Evolutionary conservation across 1,284 basidiomycete species (phyloP), one percentile per base, ranked within the genome.

Genomic region (Cutaneotrichosporon dermatis): DNA sequence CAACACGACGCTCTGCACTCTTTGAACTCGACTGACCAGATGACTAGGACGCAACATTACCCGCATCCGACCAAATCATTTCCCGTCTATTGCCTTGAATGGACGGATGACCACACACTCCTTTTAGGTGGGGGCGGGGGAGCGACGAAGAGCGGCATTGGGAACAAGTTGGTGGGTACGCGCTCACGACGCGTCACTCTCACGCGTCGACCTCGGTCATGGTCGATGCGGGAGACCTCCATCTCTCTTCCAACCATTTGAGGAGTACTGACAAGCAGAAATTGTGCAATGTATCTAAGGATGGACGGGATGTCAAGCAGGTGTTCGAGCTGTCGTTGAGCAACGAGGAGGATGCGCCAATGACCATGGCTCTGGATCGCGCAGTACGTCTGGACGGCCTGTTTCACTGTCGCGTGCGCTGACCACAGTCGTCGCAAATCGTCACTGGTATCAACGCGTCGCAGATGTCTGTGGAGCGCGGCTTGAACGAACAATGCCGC

Each of bases 71-170:
- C 92, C 5, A 82, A 86, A 8, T 79, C 84, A 1, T 94, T 92
- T 71, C 92, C 92, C 1, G 86, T 95, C 53, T 95, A 92, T 73
- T 90, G 89, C 6, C 86, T 88, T 57, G 85, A 86, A n/a, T 97
- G 94, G 79, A 76, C 89, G 11, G 84, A 86, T 0, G 81, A 86
- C 25, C 81, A 84, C 53, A 80, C 85, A n/a, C 79, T 96, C n/a
- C 81, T 93, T 11, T 81, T 95, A 4, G 93, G 92, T 2, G 93
- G 92, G 2, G 93, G 93, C 34, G 93, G 93, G 1, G 93, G 94
- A 16, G 84, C 81, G 81, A 76, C 63, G 81, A 86, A 64, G 82
- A 91, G 84, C 55, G 93, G 93, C 2, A 88, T 97, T 64, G 90
- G 90, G 80, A 97, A 97, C 79, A 92, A 92, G 76, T 78, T 97